Percentiles rank a stretch among this genome's conserved stretches.
phyloP scores from a whole-genome alignment of 345 rosid species.

The Citrus inodora region DNA sequence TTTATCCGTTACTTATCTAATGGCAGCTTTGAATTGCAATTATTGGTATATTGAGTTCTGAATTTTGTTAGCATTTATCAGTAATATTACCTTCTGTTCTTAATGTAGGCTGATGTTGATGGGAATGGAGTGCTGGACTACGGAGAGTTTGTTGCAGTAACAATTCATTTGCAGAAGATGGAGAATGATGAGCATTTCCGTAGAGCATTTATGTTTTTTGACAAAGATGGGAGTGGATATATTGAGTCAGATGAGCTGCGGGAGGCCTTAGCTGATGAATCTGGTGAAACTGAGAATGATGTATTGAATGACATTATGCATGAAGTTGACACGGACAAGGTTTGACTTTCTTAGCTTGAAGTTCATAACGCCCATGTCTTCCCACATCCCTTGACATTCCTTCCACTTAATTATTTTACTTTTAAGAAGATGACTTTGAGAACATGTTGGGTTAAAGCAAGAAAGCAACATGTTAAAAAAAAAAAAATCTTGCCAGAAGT shows the following conservation, averaged over 20 bases:
- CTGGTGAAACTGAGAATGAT: slow-evolving; percentile 60
- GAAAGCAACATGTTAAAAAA: neutral
- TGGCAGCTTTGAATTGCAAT: too few species aligned
- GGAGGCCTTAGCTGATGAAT: slow-evolving; percentile 71
- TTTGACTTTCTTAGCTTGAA: slow-evolving; percentile 17
- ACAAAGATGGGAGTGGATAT: slow-evolving; percentile 74
- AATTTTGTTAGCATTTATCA: slow-evolving; percentile 2
- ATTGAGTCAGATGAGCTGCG: slow-evolving; percentile 78
- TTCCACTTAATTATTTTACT: neutral
- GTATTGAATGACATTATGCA: slow-evolving; percentile 82
- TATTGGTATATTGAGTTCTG: neutral
- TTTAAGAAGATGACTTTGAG: neutral
- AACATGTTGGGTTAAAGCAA: neutral
- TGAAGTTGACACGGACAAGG: slow-evolving; percentile 98
- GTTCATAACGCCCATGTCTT: neutral
- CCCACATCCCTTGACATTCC: neutral
- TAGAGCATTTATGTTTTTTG: slow-evolving; percentile 89
- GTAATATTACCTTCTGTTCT: neutral
- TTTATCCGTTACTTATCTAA: neutral
- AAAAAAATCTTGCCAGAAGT: neutral
- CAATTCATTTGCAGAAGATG: slow-evolving; percentile 97
- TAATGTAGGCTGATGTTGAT: slow-evolving; percentile 88
- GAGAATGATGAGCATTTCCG: slow-evolving; percentile 94
- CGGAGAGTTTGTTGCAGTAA: slow-evolving; percentile 96
- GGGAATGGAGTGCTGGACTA: slow-evolving; percentile 87